A percentile compares a stretch with the other conserved stretches of the same genome.
Evolutionary conservation across 768 basidiomycete species (phyloP).

Genomic region (Kwoniella sp.): DNA sequence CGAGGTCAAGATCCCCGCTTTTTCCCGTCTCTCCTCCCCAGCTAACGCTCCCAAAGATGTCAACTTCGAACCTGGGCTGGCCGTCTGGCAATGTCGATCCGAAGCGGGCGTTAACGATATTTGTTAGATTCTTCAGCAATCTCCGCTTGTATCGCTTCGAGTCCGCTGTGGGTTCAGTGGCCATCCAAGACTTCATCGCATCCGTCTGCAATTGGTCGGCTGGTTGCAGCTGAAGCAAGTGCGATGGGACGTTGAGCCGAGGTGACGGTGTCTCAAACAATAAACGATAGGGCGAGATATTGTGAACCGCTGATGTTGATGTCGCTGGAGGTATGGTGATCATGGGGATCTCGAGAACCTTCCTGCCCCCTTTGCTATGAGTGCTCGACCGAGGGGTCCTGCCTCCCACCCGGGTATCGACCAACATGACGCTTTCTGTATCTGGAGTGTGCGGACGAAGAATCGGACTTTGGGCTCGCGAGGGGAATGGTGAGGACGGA

Average conservation of each 20-base stretch:
- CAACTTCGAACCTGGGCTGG: conserved; percentile 35
- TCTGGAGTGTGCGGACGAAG: too few relatives aligned
- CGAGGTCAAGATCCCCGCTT: conserved; percentile 46
- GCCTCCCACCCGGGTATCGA: too few relatives aligned
- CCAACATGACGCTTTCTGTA: too few relatives aligned
- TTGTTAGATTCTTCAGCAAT: conserved; percentile 15
- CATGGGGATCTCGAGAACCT: too few relatives aligned
- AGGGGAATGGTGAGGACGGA: too few relatives aligned
- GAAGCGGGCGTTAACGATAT: conserved; percentile 19
- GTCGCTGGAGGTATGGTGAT: too few relatives aligned
- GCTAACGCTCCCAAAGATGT: conserved; percentile 48
- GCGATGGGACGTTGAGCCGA: conserved; percentile 12
- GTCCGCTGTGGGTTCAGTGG: conserved; percentile 23
- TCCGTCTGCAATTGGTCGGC: conserved; percentile 20
- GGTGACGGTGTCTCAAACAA: conserved; percentile 21
- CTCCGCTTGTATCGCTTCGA: conserved; percentile 9
- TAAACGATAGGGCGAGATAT: conserved; percentile 19
- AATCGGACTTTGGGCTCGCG: too few relatives aligned
- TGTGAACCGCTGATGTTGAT: conserved; percentile 1
- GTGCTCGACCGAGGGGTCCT: too few relatives aligned
- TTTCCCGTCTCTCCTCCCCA: conserved; percentile 48
- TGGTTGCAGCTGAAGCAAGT: neutral
- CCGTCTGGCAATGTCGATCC: conserved; percentile 6
- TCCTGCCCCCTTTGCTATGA: too few relatives aligned
- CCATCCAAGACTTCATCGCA: conserved; percentile 23